Evolutionary conservation across 345 rosid species (phyloP).

Genomic region (Boechera retrofracta): DNA sequence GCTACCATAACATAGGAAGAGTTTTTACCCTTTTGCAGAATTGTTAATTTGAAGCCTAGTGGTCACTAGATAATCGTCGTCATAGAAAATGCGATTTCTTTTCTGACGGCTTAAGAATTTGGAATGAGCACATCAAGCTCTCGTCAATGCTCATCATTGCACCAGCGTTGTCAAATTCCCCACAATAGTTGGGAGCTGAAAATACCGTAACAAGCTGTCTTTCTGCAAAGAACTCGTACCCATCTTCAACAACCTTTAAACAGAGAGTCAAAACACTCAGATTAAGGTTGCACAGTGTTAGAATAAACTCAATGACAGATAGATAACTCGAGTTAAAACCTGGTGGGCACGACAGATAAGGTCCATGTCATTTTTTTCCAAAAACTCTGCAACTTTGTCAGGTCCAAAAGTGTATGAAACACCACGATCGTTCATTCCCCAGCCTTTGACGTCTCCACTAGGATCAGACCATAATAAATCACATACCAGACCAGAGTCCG

Average conservation of each 20-base stretch:
- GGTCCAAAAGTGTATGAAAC: conserved; percentile 89
- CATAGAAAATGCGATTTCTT: conserved; percentile 55
- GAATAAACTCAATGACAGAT: background rate
- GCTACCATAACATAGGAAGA: conserved; percentile 1
- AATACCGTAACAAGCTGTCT: conserved; percentile 88
- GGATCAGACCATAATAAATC: conserved; percentile 97
- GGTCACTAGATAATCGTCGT: conserved; percentile 6
- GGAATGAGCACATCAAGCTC: conserved; percentile 92
- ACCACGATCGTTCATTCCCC: conserved; percentile 96
- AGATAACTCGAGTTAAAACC: conserved; percentile 44
- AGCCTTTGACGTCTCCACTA: conserved; percentile 73
- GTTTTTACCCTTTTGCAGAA: conserved; percentile 28
- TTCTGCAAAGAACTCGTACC: conserved; percentile 89
- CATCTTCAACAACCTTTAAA: conserved; percentile 89
- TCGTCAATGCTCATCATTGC: conserved; percentile 98
- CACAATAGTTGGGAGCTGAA: conserved; percentile 94
- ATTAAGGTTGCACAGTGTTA: background rate
- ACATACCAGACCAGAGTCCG: conserved; percentile 89
- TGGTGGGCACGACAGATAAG: conserved; percentile 96
- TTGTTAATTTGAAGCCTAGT: conserved; percentile 27
- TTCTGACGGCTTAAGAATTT: conserved; percentile 85
- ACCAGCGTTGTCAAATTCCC: conserved; percentile 93
- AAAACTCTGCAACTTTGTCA: conserved; percentile 74
- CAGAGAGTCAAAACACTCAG: background rate
- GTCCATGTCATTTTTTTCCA: conserved; percentile 81